phyloP scores from a whole-genome alignment of 352 stramenopile genomes.

The Discostella stelligera region DNA sequence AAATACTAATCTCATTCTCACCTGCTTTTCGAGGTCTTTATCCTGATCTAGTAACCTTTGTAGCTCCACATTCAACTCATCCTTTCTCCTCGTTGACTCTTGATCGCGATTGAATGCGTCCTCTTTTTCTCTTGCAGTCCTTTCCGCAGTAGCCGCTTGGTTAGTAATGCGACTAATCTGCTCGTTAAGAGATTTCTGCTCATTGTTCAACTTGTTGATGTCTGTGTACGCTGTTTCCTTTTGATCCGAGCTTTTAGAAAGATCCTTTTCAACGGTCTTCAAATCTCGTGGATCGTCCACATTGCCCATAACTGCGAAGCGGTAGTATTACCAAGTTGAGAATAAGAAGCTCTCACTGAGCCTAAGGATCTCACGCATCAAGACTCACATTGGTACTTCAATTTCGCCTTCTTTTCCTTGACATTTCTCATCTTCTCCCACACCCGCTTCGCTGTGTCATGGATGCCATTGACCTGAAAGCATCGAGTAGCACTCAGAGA shows the following conservation, averaged over 20 bases:
- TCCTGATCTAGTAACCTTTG: conserved; percentile 34
- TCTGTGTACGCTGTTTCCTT: conserved; percentile 52
- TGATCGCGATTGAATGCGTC: conserved; percentile 63
- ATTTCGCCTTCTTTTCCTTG: conserved; percentile 64
- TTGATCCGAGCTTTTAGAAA: conserved; percentile 33
- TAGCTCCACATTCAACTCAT: conserved; percentile 47
- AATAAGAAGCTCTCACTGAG: conserved; percentile 4
- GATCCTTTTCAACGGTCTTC: conserved; percentile 62
- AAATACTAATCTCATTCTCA: background rate
- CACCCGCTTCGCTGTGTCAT: conserved; percentile 48
- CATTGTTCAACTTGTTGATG: conserved; percentile 74
- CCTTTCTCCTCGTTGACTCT: conserved; percentile 49
- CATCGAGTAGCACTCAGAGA: background rate
- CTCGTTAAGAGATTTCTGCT: conserved; percentile 64
- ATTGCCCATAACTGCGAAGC: conserved; percentile 28
- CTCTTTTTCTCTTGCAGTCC: conserved; percentile 63
- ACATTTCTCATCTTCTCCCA: conserved; percentile 61
- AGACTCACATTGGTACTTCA: conserved; percentile 41
- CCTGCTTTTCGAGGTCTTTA: conserved; percentile 39
- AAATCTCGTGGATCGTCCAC: conserved; percentile 55
- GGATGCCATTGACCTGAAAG: conserved; percentile 33
- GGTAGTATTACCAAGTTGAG: background rate
- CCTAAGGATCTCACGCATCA: background rate
- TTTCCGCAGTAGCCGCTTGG: conserved; percentile 55
- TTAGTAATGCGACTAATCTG: conserved; percentile 46